Base-by-base conservation (phyloP, 257 asterid genomes). In the Scutellaria galericulata region DNA sequence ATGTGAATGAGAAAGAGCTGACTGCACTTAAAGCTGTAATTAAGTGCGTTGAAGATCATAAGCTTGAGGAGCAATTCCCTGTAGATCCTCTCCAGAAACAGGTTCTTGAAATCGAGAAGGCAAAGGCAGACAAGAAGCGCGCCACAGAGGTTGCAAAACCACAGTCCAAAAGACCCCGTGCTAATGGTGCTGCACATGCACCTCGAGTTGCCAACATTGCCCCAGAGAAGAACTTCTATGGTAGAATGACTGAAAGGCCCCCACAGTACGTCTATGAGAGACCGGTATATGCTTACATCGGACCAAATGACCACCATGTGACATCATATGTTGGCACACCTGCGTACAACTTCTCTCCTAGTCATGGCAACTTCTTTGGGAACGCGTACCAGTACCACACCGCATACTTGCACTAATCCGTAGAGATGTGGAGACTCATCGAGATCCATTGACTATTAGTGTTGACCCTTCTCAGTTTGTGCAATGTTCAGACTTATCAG, bases 101-200 rank as follows among this genome's bases (percentile, higher is more conserved):
- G 86, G 86, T 95, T 37, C 70, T 75, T 24, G 96, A 83, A 75
- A 87, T 92, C 31, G 99, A 95, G 92, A 95, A 92, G 78, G 94
- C 83, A 42, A 95, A 90, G 86, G 97, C 98, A 0, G 99, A 87
- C 84, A 92, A 87, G 90, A 95, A 95, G 79, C 89, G 93, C 51
- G 96, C 89, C 5, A 92, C 96, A 52, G 99, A 95, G 83, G 92
- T 95, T 27, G 88, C 96, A 11, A 95, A 95, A 59, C 99, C 99
- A 71, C 99, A 90, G 80, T 73, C 97, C 76, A 95, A 95, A 76
- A 80, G 98, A 48, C 98, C 96, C 73, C 97, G 98, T 11, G 97
- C 98, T 55, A 92, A 78, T 55, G 87, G 84, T 52, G 84, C 58
- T 58, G 90, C 88, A 65, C 87, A 81, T 54, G 91, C 84, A 75